Percentiles rank a stretch among this genome's conserved stretches.
These are phyloP conservation scores for Solanum paucissectum DNA, from an alignment of 257 asterid genomes.

Conservation along the genomic window DNA sequence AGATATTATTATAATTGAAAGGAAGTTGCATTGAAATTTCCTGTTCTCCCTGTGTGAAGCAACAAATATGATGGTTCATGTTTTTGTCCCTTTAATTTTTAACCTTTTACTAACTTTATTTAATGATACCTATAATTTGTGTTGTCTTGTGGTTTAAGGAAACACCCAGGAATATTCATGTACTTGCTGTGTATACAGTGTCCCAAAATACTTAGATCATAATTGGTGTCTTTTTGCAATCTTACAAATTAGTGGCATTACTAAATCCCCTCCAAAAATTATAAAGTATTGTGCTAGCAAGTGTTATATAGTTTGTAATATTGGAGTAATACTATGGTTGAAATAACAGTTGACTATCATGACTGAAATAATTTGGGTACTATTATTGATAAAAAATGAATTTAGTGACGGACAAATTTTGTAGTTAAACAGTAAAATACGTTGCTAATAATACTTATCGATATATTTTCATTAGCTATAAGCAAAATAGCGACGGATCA, in stretches of 20 bases:
- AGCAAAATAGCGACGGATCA: too few species aligned
- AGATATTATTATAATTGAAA: neutral
- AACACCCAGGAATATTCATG: neutral
- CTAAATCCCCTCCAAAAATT: neutral
- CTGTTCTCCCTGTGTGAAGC: neutral
- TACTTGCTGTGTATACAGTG: neutral
- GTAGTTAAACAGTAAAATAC: too few species aligned
- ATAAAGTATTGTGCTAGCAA: neutral
- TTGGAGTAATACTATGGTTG: too few species aligned
- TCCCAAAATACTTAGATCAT: neutral
- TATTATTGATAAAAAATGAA: too few species aligned
- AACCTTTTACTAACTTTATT: neutral
- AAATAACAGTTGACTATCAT: neutral
- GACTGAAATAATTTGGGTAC: neutral
- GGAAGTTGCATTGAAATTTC: conserved; percentile 1
- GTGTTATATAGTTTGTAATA: neutral
- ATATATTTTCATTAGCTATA: too few species aligned
- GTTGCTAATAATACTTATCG: too few species aligned
- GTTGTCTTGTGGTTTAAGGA: neutral
- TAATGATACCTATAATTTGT: neutral
- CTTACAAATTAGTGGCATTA: neutral
- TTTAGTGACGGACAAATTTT: too few species aligned
- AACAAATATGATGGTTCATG: neutral
- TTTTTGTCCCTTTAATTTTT: neutral
- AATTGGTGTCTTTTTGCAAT: neutral